Evolutionary conservation across 257 asterid species (phyloP).

Genomic region (Solanum sparsipilum): DNA sequence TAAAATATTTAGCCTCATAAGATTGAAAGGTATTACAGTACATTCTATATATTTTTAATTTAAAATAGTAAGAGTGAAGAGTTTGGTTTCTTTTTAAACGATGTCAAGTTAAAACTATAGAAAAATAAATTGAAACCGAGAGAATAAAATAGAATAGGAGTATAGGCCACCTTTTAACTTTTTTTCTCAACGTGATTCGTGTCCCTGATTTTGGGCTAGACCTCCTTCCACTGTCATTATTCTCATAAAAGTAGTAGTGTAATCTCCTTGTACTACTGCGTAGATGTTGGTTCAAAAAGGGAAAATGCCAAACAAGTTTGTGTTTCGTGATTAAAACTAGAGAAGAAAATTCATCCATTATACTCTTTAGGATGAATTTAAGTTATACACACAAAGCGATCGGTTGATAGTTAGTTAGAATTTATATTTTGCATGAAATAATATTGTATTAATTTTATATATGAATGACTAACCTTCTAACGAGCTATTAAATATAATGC

Average conservation of each 20-base stretch:
- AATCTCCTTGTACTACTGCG: not conserved
- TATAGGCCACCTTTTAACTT: not conserved
- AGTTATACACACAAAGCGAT: not conserved
- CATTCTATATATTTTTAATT: no score
- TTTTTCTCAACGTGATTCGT: not conserved
- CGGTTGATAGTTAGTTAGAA: no score
- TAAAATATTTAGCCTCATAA: no score
- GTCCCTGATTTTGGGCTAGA: not conserved
- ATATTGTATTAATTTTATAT: no score
- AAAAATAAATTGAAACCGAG: no score
- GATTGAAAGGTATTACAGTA: no score
- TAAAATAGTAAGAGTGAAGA: fast-evolving
- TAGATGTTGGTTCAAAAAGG: not conserved
- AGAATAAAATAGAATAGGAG: not conserved
- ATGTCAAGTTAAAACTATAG: not conserved
- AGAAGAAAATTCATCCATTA: not conserved
- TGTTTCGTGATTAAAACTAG: not conserved
- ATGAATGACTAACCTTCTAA: no score
- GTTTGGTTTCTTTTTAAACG: fast-evolving
- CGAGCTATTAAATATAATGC: no score
- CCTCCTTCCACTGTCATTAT: not conserved
- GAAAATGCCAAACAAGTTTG: not conserved
- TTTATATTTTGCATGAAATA: no score
- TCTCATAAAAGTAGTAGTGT: not conserved
- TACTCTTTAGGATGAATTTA: not conserved